phyloP scores from a whole-genome alignment of 2,329 filamentous ascomycete species.

The Ceratocystis destructans region DNA sequence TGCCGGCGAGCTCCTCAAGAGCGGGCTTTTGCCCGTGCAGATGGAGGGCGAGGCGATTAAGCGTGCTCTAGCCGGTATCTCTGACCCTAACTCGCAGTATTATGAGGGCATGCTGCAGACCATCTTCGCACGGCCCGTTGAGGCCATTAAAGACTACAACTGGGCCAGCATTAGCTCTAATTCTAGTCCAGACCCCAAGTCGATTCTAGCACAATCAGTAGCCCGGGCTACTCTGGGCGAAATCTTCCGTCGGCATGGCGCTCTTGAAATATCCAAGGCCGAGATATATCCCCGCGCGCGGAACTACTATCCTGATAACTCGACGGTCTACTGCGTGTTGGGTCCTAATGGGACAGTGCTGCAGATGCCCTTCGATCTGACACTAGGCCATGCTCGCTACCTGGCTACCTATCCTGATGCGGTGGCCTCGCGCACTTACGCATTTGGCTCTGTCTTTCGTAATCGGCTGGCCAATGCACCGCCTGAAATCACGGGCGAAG shows the following conservation, averaged over 20 bases:
- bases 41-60: slow-evolving; percentile 87
- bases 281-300: slow-evolving; percentile 68
- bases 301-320: slow-evolving; percentile 54
- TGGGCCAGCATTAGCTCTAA: slow-evolving; percentile 56
- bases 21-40: slow-evolving; percentile 75
- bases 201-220: slow-evolving; percentile 52
- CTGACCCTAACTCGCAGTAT: slow-evolving; percentile 72
- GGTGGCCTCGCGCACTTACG: slow-evolving; percentile 59
- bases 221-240: slow-evolving; percentile 61
- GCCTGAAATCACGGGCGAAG: slow-evolving; percentile 70
- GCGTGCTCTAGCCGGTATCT: slow-evolving; percentile 65
- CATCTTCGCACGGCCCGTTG: slow-evolving; percentile 62
- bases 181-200: slow-evolving; percentile 38
- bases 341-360: slow-evolving; percentile 76
- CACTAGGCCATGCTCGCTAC: slow-evolving; percentile 71
- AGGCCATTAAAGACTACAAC: slow-evolving; percentile 66
- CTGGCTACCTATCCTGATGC: slow-evolving; percentile 57
- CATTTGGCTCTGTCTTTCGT: slow-evolving; percentile 78
- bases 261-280: slow-evolving; percentile 63
- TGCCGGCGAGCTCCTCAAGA: slow-evolving; percentile 67
- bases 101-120: slow-evolving; percentile 82
- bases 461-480: slow-evolving; percentile 67
- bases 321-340: slow-evolving; percentile 55
- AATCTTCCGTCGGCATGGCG: slow-evolving; percentile 81
- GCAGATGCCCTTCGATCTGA: slow-evolving; percentile 89